A percentile compares a stretch with the other conserved stretches of the same genome.
These are phyloP conservation scores for Colletotrichum sansevieriae DNA, from an alignment of 2,329 filamentous ascomycete genomes.

Conservation along the genomic window DNA sequence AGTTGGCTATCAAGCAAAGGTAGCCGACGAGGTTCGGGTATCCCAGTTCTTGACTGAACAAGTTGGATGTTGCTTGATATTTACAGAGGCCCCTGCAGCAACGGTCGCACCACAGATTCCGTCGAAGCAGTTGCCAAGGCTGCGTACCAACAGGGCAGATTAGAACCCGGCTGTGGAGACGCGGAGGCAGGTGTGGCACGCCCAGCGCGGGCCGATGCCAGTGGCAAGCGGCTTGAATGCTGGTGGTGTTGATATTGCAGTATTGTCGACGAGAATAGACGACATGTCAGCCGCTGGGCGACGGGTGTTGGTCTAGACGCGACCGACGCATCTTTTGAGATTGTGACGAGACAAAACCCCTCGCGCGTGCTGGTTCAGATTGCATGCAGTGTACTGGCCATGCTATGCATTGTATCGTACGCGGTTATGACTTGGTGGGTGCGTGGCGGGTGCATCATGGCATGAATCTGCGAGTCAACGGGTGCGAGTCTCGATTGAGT, in stretches of 20 bases:
- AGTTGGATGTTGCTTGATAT: background rate
- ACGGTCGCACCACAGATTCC: background rate
- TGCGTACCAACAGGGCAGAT: constrained; percentile 14
- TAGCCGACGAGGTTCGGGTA: constrained; percentile 12
- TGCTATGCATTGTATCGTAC: background rate
- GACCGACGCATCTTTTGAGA: too few species aligned
- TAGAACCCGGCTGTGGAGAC: constrained; percentile 26
- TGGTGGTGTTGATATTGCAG: background rate
- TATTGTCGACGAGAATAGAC: background rate
- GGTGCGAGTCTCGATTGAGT: background rate
- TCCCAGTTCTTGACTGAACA: constrained; percentile 17
- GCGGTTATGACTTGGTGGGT: constrained; percentile 10
- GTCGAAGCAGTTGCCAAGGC: constrained; percentile 28
- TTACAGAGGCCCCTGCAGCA: constrained; percentile 15
- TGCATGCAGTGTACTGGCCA: background rate
- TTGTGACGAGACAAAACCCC: too few species aligned
- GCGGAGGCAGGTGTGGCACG: constrained; percentile 25
- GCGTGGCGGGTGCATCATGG: constrained; percentile 1
- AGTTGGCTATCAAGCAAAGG: constrained; percentile 5
- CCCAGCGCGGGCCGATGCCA: constrained; percentile 18
- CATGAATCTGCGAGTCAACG: constrained; percentile 4
- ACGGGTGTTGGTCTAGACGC: too few species aligned
- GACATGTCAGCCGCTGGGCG: background rate
- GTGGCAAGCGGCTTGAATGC: constrained; percentile 8
- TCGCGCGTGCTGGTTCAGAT: background rate